Base-by-base conservation (phyloP, 768 basidiomycete species). In the Trametes villosa region DNA sequence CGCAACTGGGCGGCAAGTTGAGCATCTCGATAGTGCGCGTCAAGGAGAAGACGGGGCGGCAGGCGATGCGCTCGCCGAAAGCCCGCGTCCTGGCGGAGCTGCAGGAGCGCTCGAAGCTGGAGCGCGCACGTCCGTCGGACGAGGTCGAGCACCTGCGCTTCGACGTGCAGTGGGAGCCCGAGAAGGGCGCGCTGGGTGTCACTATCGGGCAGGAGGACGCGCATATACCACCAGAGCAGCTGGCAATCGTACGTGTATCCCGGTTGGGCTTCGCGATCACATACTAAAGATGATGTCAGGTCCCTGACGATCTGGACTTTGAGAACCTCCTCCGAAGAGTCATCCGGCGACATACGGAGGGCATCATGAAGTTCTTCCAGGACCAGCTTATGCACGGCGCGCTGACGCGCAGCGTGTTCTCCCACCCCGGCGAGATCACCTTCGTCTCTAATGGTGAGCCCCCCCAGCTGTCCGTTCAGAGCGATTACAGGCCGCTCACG, bases 111-210 rank as follows among this genome's bases (percentile, higher is more conserved):
- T 77, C 87, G 4, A 91, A 90, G 65, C 76, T 91, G 4, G 82
- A 83, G 1, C 70, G 68, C 27, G 68, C 68, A 18, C 77, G 77
- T 46, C 82, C 88, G 4, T 92, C 91, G 1, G 94, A 96, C 68
- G 83, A 89, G 61, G 83, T 92, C 1, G 87, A 96, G 71, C 81
- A 81, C 44, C 74, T 89, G 45, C 79, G 76, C 30, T 86, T 95
- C 52, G 75, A 81, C n/a, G 86, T 91, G 13, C 78, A 77, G 53
- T 97, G 94, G 94, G 86, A 91, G 67, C 86, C 92, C 2, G 82
- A 85, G 44, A 79, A 82, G 60, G 81, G 82, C 24, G 87, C 90
- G 15, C 76, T 91, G 20, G 91, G 88, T 4, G 82, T 86, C 22
- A 69, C 73, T 22, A 74, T 92, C 30, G 76, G 84, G 24, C 71